Base-by-base conservation (phyloP, 2,329 filamentous ascomycete genomes). In the Colletotrichum abscissum region DNA sequence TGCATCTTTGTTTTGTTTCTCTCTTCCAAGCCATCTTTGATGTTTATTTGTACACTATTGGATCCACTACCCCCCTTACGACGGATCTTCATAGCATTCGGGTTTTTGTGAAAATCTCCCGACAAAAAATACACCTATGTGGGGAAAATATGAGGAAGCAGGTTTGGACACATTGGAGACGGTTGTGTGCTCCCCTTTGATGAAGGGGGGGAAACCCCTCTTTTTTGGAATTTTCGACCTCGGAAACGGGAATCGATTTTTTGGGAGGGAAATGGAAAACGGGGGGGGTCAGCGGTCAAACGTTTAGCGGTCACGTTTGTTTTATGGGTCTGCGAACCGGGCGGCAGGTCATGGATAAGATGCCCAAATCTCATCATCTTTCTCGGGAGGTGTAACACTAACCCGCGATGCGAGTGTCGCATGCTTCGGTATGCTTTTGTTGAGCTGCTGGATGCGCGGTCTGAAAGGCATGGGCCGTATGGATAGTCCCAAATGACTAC, bases 1-100 rank as follows among this genome's bases (percentile, higher is more conserved):
- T 73, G 71, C 71, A 73, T 73, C 65, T 73, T 72, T 70, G 16
- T 49, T 49, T 49, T 46, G 35, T 19, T 42, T 42, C 38, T 49
- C 42, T n/a, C 19, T 60, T 49, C 64, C 38, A 70, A 70, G 68
- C 63, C 62, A 75, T 67, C 67, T 72, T 73, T 74, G 68, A 67
- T 72, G 72, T 72, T 74, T 68, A 72, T 75, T 71, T 76, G 74
- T 76, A 76, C 74, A 76, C 74, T 76, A 76, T 68, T 59, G 54
- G 67, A 55, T 52, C 66, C 72, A 35, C 46, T 38, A 42, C 1
- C 38, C 38, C 38, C 38, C 38, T 19, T 19, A 42, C 59, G 58
- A 42, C 28, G 73, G 69, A 57, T 57, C 67, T 67, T 56, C 69
- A 74, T 74, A 74, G 69, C 72, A 74, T 74, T 72, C 63, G 63